These are phyloP conservation scores for Penicillium sp. DNA, from an alignment of 2,329 filamentous ascomycete genomes.

Conservation along the genomic window DNA sequence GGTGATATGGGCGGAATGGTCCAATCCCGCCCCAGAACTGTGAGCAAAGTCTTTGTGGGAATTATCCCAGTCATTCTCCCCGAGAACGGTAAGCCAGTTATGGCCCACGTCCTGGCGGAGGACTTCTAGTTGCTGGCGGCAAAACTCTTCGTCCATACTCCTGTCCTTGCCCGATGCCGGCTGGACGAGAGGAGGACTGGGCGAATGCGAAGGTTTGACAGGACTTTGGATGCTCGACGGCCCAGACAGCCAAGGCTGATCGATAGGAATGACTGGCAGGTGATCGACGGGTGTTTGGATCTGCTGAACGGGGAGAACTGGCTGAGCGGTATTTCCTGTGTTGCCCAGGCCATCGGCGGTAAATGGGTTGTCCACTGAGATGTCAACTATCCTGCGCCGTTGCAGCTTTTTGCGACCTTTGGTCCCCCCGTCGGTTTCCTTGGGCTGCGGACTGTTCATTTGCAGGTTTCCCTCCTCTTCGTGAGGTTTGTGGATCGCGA, in stretches of 20 bases:
- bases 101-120: constrained; percentile 80
- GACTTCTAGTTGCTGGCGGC: constrained; percentile 82
- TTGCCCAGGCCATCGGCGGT: constrained; percentile 30
- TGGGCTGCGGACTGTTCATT: constrained; percentile 14
- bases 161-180: constrained; percentile 31
- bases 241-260: constrained; percentile 31
- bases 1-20: constrained; percentile 31
- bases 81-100: constrained; percentile 80
- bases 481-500: constrained; percentile 10
- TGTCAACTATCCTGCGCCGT: constrained; percentile 56
- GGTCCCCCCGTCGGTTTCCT: constrained; percentile 32
- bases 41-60: constrained; percentile 32
- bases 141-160: constrained; percentile 65
- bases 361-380: constrained; percentile 47
- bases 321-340: constrained; percentile 30
- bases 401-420: constrained; percentile 49
- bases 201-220: constrained; percentile 18
- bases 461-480: constrained; percentile 17
- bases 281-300: constrained; percentile 28
- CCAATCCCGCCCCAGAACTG: constrained; percentile 31
- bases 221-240: constrained; percentile 25
- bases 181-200: constrained; percentile 23
- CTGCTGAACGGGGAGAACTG: constrained; percentile 30
- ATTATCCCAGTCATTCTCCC: constrained; percentile 64
- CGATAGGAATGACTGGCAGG: constrained; percentile 24